Conservation (phyloP, 1,284 basidiomycete genomes). For the Lentinula novae-zelandiae region DNA sequence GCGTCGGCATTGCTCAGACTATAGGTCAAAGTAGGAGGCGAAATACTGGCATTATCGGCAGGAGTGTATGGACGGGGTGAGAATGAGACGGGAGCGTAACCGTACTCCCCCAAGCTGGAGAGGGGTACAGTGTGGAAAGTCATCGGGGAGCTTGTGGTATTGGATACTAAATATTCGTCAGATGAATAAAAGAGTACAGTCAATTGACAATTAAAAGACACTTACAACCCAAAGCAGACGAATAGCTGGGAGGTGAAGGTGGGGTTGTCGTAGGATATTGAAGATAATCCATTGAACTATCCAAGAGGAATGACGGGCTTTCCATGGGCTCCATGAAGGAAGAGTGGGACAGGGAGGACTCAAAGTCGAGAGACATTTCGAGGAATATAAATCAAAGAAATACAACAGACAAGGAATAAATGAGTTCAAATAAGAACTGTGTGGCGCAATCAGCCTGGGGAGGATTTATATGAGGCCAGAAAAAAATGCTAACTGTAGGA, state of each 20-base stretch:
- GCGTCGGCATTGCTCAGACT: constrained; percentile 64
- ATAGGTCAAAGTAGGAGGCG: constrained; percentile 64
- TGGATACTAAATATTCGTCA: constrained; percentile 21
- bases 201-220: constrained; percentile 12
- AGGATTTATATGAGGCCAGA: constrained; percentile 15
- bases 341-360: constrained; percentile 28
- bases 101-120: constrained; percentile 58
- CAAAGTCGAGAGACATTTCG: constrained; percentile 41
- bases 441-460: constrained; percentile 20
- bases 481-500: constrained; percentile 16
- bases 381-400: constrained; percentile 24
- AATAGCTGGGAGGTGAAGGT: constrained; percentile 29
- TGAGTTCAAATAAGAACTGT: constrained; percentile 20
- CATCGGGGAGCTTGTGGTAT: constrained; percentile 43
- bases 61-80: constrained; percentile 58
- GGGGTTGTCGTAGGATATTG: constrained; percentile 35
- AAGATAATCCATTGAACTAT: constrained; percentile 52
- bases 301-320: constrained; percentile 42
- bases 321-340: constrained; percentile 50
- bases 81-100: constrained; percentile 54
- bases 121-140: constrained; percentile 62
- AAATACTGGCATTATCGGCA: constrained; percentile 53
- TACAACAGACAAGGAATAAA: constrained; percentile 22
- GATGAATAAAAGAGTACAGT: constrained; percentile 11
- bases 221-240: constrained; percentile 42